These are phyloP conservation scores for Hyaloscypha variabilis DNA, from an alignment of 495 filamentous ascomycete species.

Conservation along the genomic window DNA sequence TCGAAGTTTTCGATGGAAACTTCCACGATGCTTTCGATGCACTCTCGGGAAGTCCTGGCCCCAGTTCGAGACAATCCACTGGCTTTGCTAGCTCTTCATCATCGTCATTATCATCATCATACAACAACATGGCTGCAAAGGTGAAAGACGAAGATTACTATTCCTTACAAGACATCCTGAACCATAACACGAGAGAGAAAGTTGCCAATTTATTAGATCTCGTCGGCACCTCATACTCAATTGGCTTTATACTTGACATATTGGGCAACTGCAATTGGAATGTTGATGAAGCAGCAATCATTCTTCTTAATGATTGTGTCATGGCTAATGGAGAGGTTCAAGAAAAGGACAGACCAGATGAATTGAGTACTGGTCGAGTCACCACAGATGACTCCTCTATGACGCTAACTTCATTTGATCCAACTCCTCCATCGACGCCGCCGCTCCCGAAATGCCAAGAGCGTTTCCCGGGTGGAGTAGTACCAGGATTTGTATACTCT, in stretches of 20 bases:
- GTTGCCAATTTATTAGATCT: neutral
- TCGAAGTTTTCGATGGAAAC: neutral
- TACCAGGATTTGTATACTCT: neutral
- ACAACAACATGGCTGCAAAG: neutral
- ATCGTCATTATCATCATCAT: neutral
- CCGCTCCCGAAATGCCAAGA: neutral
- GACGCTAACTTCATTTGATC: neutral
- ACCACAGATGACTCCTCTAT: neutral
- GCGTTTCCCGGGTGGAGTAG: neutral
- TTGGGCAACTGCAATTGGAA: neutral
- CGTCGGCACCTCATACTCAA: neutral
- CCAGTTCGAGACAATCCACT: neutral
- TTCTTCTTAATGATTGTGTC: neutral
- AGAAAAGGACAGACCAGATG: neutral
- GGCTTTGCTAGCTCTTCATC: neutral
- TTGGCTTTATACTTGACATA: neutral
- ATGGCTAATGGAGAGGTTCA: neutral
- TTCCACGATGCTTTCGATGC: neutral
- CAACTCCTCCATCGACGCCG: neutral
- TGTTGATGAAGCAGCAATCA: neutral
- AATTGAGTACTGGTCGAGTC: neutral
- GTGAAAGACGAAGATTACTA: neutral
- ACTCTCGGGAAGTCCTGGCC: neutral
- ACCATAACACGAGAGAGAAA: neutral
- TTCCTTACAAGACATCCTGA: neutral